These are phyloP conservation scores for Ceratocystis cacaofunesta DNA, from an alignment of 2,329 filamentous ascomycete genomes.

Conservation along the genomic window DNA sequence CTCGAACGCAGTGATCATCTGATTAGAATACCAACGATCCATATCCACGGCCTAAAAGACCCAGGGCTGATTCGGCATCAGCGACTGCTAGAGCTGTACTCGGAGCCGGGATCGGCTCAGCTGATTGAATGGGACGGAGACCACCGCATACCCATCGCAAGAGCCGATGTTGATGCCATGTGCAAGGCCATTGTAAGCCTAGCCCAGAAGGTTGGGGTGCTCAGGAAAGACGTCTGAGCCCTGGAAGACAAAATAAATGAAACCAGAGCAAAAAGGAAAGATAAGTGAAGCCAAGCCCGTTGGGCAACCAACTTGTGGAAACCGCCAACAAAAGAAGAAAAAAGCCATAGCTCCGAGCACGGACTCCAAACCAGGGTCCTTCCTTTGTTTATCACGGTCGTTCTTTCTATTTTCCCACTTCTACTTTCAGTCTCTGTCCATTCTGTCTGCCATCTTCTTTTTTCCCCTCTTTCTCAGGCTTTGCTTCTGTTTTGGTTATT, in stretches of 20 bases:
- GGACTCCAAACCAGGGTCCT: not conserved
- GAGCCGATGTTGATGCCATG: constrained; percentile 45
- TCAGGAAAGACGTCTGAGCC: not conserved
- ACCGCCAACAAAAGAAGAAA: not conserved
- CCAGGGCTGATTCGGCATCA: constrained; percentile 44
- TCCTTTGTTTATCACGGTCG: not conserved
- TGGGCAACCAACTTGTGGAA: not conserved
- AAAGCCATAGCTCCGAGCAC: constrained; percentile 1
- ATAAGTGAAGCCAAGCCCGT: not conserved
- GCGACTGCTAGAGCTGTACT: constrained; percentile 43
- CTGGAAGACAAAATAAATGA: not conserved
- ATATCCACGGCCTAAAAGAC: constrained; percentile 52
- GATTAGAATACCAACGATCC: constrained; percentile 44
- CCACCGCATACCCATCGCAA: constrained; percentile 57
- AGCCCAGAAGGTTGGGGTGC: constrained; percentile 23
- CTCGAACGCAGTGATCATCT: constrained; percentile 28
- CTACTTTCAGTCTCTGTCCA: not conserved
- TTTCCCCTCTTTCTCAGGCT: not conserved
- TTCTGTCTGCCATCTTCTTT: not conserved
- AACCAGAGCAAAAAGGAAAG: not conserved
- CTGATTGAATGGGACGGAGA: constrained; percentile 60
- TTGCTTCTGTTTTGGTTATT: not conserved
- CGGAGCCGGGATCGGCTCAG: constrained; percentile 35
- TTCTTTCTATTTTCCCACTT: not conserved
- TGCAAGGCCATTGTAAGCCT: constrained; percentile 37